phyloP scores from a whole-genome alignment of 306 rosid species.

The Hippophae tibetana region DNA sequence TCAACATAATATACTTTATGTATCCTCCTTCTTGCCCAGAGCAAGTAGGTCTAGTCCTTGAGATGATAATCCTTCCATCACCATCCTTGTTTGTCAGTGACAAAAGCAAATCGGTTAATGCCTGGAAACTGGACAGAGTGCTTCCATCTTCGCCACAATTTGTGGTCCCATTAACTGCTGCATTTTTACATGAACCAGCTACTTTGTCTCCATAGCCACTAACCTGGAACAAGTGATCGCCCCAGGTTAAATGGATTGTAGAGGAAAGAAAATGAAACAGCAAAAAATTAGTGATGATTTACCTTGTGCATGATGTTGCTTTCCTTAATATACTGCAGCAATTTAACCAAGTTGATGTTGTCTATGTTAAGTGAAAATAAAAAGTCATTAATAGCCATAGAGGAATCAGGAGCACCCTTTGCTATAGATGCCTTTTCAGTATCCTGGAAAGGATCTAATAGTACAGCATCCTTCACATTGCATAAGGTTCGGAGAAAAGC shows the following conservation, averaged over 20 bases:
- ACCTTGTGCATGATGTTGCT: constrained; percentile 97
- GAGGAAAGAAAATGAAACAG: constrained; percentile 9
- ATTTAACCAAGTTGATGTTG: constrained; percentile 81
- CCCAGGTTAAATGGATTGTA: constrained; percentile 11
- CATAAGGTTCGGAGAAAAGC: constrained; percentile 56
- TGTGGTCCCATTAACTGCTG: constrained; percentile 12
- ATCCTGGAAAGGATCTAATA: constrained; percentile 22
- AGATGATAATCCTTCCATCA: constrained; percentile 80
- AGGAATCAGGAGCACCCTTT: constrained; percentile 33
- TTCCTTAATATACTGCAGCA: constrained; percentile 70
- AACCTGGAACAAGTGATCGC: constrained; percentile 44
- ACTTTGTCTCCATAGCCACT: constrained; percentile 68
- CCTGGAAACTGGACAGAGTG: constrained; percentile 68
- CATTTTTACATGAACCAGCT: constrained; percentile 29
- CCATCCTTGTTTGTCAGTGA: constrained; percentile 68
- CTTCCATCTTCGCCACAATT: constrained; percentile 51
- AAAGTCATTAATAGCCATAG: constrained; percentile 82
- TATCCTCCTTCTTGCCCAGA: constrained; percentile 47
- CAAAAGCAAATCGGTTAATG: constrained; percentile 54
- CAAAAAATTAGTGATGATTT: constrained; percentile 12
- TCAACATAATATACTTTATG: constrained; percentile 82
- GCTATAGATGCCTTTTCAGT: constrained; percentile 34
- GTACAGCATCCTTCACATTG: constrained; percentile 33
- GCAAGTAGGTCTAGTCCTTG: constrained; percentile 39
- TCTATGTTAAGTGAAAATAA: constrained; percentile 66